Base-by-base conservation (phyloP, 139 green algal species). In the Pleodorina starrii region DNA sequence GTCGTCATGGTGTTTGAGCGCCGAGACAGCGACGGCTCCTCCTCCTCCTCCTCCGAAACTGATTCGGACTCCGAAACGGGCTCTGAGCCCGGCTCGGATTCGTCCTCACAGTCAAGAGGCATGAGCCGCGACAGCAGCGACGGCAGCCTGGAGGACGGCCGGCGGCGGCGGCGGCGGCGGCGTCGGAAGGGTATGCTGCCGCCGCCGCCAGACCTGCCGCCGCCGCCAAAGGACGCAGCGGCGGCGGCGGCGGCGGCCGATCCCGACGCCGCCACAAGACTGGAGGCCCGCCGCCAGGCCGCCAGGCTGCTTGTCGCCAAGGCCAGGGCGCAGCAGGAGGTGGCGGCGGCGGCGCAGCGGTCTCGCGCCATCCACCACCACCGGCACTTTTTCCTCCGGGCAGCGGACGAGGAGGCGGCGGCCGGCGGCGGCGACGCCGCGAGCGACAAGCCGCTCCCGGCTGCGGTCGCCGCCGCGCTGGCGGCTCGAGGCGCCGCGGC, bases 1-100 rank as follows among this genome's bases (percentile, higher is more conserved):
- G 82, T 88, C 11, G 38, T 88, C 32, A 88, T 88, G 82, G 44
- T 80, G 9, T 88, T 88, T 51, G 82, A 79, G 19, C n/a, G 57
- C 1, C 1, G 9, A n/a, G 43, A n/a, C 16, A 17, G 40, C 40
- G 59, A 42, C n/a, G 5, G 19, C 16, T 78, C 81, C 1, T 40
- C 32, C 29, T 66, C 80, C 59, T 27, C 35, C 23, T 40, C 78
- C 23, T 40, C 78, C 27, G 40, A 57, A 7, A 48, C 60, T 1
- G 59, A 87, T 6, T 79, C 82, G 0, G 59, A n/a, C 4, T 87
- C 81, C 6, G 59, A 40, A 11, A 25, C 16, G 40, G 60, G 36
- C 17, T 77, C 60, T n/a, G 42, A 77, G 14, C 35, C 57, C 1
- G 36, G 1, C 21, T 82, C 44, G 74, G 44, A 27, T 36, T 36